Evolutionary conservation across 2,329 filamentous ascomycete species (phyloP).

Genomic region (Talaromyces sp.): DNA sequence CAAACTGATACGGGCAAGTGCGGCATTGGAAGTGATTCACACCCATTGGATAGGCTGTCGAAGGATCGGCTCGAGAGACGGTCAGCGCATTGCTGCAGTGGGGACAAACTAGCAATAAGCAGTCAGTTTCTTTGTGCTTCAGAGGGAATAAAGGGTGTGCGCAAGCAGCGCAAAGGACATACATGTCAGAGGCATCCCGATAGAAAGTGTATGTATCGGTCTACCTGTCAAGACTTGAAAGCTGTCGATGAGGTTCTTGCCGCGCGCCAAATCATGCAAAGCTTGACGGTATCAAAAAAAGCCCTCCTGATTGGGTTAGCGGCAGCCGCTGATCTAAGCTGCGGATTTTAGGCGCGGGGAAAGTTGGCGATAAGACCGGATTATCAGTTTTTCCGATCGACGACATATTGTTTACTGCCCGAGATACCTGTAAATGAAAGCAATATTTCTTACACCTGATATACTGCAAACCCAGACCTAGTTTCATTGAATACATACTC

Average conservation of each 20-base stretch:
- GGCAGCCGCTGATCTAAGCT: not conserved
- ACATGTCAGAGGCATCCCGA: conserved; percentile 43
- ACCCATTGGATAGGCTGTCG: conserved; percentile 41
- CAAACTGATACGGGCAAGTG: conserved; percentile 89
- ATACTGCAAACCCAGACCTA: not conserved
- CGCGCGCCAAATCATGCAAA: conserved; percentile 2
- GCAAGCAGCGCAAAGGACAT: conserved; percentile 23
- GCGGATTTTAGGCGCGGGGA: conserved; percentile 14
- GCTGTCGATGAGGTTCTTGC: not conserved
- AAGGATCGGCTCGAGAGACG: conserved; percentile 43
- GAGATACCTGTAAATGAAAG: not conserved
- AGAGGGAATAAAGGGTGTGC: not conserved
- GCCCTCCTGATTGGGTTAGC: not conserved
- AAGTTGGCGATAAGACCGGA: conserved; percentile 12
- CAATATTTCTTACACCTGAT: not conserved
- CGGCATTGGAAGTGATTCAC: conserved; percentile 89
- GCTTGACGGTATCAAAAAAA: conserved; percentile 3
- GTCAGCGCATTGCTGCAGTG: conserved; percentile 52
- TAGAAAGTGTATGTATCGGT: not conserved
- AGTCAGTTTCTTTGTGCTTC: not conserved
- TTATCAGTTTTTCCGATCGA: conserved; percentile 1
- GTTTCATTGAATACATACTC: not conserved
- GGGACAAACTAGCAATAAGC: conserved; percentile 43
- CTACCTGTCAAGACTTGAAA: not conserved
- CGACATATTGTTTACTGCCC: conserved; percentile 14